Evolutionary conservation across 306 rosid species (phyloP).

Genomic region (Fragaria iinumae): DNA sequence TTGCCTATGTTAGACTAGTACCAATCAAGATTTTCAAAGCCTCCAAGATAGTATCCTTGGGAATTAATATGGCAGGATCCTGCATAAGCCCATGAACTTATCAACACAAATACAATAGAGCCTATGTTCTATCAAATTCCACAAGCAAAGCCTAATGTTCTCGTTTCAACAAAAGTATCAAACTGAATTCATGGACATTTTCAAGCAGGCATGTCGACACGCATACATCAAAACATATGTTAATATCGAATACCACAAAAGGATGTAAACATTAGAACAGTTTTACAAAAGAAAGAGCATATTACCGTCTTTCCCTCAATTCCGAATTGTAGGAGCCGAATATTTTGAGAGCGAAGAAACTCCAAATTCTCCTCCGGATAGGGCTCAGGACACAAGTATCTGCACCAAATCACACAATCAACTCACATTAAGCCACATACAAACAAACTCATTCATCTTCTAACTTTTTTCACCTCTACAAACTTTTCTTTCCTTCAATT

Average conservation of each 20-base stretch:
- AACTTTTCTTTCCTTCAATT: too few relatives aligned
- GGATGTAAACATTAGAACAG: background rate
- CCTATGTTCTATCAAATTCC: background rate
- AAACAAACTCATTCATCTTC: background rate
- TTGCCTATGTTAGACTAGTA: constrained; percentile 21
- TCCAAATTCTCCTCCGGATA: constrained; percentile 80
- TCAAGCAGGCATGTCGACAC: background rate
- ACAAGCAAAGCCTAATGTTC: background rate
- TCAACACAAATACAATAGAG: constrained; percentile 4
- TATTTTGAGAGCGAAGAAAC: constrained; percentile 60
- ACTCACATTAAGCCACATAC: background rate
- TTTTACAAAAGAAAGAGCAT: constrained; percentile 4
- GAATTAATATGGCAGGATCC: constrained; percentile 59
- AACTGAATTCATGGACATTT: background rate
- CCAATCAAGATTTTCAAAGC: constrained; percentile 78
- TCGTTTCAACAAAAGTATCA: background rate
- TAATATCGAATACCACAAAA: background rate
- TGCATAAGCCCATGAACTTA: constrained; percentile 32
- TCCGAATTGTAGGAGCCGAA: constrained; percentile 79
- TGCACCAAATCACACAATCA: constrained; percentile 36
- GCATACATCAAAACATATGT: background rate
- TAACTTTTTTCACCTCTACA: too few relatives aligned
- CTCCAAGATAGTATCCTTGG: constrained; percentile 58
- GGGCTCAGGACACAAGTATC: constrained; percentile 91
- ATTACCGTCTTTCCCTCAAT: constrained; percentile 90